Evolutionary conservation across 208 protist species (phyloP).

Genomic region (Leishmania major): DNA sequence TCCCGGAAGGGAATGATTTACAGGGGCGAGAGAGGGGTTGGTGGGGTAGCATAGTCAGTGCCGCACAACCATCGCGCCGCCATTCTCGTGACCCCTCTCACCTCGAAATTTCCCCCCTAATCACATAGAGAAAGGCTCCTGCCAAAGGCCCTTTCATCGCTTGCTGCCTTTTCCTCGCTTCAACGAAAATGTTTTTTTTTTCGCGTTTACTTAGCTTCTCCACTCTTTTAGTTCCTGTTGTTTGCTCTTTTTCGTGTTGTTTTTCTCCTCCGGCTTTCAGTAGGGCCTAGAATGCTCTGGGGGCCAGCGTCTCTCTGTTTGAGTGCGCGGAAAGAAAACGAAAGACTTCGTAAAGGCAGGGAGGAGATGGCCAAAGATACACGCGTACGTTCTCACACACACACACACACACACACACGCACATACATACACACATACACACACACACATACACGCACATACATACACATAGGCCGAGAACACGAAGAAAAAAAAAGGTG

Average conservation of each 20-base stretch:
- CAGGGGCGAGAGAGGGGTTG: not conserved
- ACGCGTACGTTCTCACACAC: not conserved
- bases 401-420: constrained; percentile 1
- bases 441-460: no score
- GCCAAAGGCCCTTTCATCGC: not conserved
- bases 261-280: not conserved
- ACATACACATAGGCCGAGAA: not conserved
- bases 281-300: not conserved
- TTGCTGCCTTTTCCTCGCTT: not conserved
- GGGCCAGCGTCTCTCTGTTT: not conserved
- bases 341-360: not conserved
- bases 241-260: constrained; percentile 1
- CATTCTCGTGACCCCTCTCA: not conserved
- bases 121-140: not conserved
- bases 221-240: not conserved
- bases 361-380: not conserved
- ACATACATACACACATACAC: not conserved
- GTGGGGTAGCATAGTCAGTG: not conserved
- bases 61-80: not conserved
- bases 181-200: not conserved
- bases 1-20: not conserved
- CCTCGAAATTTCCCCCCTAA: not conserved
- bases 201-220: not conserved
- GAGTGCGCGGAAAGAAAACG: not conserved
- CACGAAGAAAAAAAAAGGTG: not conserved